These are phyloP conservation scores for Arabidopsis thaliana DNA, from an alignment of 345 rosid species.

Conservation along the genomic window DNA sequence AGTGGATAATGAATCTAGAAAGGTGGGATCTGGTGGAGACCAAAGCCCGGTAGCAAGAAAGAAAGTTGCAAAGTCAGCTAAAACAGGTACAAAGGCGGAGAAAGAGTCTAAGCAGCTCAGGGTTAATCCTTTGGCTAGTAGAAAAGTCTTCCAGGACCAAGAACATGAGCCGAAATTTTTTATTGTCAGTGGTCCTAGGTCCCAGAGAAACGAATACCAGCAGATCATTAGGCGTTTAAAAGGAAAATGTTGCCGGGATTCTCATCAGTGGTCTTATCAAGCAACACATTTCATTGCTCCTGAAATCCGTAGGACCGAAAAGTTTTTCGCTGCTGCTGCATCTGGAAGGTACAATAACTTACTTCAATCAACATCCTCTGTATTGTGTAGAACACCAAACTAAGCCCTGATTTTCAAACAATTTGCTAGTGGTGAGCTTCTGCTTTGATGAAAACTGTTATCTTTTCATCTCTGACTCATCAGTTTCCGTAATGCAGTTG, in stretches of 20 bases:
- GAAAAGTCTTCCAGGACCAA: conserved; percentile 35
- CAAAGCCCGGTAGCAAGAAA: conserved; percentile 40
- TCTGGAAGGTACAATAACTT: conserved; percentile 55
- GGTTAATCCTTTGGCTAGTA: conserved; percentile 27
- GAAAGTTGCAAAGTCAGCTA: conserved; percentile 34
- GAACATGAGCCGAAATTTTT: conserved; percentile 59
- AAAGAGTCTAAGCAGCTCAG: conserved; percentile 41
- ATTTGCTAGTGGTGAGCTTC: neutral
- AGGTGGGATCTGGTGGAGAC: conserved; percentile 35
- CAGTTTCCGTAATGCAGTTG: conserved; percentile 64
- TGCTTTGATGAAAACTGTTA: neutral
- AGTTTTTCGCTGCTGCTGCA: conserved; percentile 69
- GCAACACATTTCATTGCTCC: conserved; percentile 89
- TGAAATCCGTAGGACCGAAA: conserved; percentile 86
- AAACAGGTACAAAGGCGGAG: conserved; percentile 36
- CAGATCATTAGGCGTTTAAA: conserved; percentile 64
- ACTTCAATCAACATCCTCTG: neutral
- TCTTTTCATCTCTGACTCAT: conserved; percentile 12
- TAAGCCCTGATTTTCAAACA: neutral
- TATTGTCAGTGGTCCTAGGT: conserved; percentile 72
- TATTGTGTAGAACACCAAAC: neutral
- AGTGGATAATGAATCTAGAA: conserved; percentile 18
- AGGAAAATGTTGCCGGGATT: conserved; percentile 83
- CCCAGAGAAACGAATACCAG: conserved; percentile 78
- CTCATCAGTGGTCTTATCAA: conserved; percentile 97